Percentiles rank a stretch among this genome's conserved stretches.
Conservation (phyloP, 2,329 filamentous ascomycete genomes). For the Fusarium virguliforme region DNA sequence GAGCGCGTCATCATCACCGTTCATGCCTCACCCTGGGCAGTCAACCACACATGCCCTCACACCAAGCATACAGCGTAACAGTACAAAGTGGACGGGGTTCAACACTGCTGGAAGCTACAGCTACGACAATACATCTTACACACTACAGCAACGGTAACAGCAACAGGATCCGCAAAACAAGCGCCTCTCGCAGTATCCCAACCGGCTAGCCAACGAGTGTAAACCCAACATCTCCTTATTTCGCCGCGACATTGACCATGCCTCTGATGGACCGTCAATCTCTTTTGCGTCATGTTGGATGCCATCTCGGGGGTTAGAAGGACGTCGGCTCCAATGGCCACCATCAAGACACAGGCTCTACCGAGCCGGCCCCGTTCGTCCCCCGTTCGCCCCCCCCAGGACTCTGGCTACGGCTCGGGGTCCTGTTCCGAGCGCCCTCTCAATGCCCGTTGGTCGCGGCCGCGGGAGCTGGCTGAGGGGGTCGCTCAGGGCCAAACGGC, state of each 20-base stretch:
- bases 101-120: slow-evolving; percentile 49
- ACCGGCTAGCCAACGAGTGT: slow-evolving; percentile 38
- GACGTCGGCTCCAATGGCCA: background rate
- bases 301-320: slow-evolving; percentile 9
- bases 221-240: slow-evolving; percentile 17
- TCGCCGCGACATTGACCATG: slow-evolving; percentile 25
- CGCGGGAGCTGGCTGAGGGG: slow-evolving; percentile 58
- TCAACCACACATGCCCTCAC: background rate
- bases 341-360: background rate
- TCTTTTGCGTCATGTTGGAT: slow-evolving; percentile 18
- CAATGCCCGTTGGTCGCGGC: slow-evolving; percentile 64
- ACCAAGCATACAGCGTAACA: slow-evolving; percentile 2
- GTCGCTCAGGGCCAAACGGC: slow-evolving; percentile 66
- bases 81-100: slow-evolving; percentile 34
- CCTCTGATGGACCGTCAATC: slow-evolving; percentile 28
- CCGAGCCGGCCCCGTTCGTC: background rate
- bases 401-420: slow-evolving; percentile 33
- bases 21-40: background rate
- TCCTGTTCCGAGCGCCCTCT: slow-evolving; percentile 48
- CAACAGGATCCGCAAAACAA: slow-evolving; percentile 31
- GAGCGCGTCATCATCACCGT: background rate
- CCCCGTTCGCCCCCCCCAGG: background rate
- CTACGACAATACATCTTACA: slow-evolving; percentile 51
- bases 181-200: slow-evolving; percentile 39
- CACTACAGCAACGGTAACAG: slow-evolving; percentile 37